phyloP scores from a whole-genome alignment of 352 stramenopile genomes.

The Phytopythium sindhum region DNA sequence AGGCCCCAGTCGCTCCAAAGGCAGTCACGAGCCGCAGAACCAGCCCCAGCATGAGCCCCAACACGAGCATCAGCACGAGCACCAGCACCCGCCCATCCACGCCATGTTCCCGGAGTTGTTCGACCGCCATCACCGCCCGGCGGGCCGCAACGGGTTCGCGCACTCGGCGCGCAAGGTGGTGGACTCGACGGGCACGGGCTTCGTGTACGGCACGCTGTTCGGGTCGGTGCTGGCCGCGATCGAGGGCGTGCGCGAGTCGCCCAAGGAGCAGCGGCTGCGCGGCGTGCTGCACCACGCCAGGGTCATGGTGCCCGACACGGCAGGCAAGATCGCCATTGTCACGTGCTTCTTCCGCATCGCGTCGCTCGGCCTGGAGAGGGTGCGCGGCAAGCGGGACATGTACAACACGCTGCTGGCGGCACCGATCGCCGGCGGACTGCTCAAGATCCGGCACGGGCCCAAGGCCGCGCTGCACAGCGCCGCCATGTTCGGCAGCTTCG shows the following conservation, averaged over 20 bases:
- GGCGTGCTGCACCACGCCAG: slow-evolving; percentile 32
- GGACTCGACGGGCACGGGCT: slow-evolving; percentile 30
- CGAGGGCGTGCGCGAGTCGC: slow-evolving; percentile 27
- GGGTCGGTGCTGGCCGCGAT: slow-evolving; percentile 26
- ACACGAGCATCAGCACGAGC: not conserved
- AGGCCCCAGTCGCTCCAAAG: not conserved
- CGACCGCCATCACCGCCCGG: not conserved
- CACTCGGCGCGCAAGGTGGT: slow-evolving; percentile 7
- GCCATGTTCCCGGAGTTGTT: not conserved
- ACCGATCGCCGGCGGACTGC: slow-evolving; percentile 21
- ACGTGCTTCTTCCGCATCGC: slow-evolving; percentile 31
- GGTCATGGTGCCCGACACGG: slow-evolving; percentile 26
- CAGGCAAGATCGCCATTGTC: slow-evolving; percentile 38
- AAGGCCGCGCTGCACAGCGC: slow-evolving; percentile 24
- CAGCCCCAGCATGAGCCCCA: not conserved
- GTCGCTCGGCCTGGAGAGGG: slow-evolving; percentile 19
- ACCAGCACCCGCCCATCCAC: not conserved
- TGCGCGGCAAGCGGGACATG: slow-evolving; percentile 27
- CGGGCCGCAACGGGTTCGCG: not conserved
- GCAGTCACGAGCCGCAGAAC: not conserved
- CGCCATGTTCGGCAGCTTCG: slow-evolving; percentile 34
- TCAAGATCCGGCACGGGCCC: slow-evolving; percentile 25
- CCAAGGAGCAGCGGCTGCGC: slow-evolving; percentile 25
- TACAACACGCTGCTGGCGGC: slow-evolving; percentile 35
- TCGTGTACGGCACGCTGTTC: slow-evolving; percentile 43